Conservation (phyloP, 371 early-diverging fungal species). For the Zancudomyces culisetae region DNA sequence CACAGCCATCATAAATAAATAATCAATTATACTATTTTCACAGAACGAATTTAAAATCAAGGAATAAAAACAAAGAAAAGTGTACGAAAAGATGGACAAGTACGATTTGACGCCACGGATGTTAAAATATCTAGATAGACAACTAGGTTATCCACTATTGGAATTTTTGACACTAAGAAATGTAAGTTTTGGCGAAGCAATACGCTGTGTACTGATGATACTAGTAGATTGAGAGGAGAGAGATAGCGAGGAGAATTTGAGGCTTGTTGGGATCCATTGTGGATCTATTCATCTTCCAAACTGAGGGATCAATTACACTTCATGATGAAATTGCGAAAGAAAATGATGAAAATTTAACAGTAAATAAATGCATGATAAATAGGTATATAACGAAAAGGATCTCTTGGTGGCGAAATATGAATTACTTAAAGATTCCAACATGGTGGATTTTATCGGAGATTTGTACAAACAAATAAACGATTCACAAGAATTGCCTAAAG, state of each 20-base stretch:
- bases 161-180: slow-evolving; percentile 66
- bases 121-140: slow-evolving; percentile 77
- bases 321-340: too few species aligned
- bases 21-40: too few species aligned
- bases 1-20: too few species aligned
- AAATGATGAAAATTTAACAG: not conserved
- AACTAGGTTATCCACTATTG: slow-evolving; percentile 71
- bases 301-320: too few species aligned
- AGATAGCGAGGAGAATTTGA: not conserved
- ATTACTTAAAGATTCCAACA: slow-evolving; percentile 65
- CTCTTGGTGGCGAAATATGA: slow-evolving; percentile 72
- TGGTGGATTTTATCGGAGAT: slow-evolving; percentile 74
- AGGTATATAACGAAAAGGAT: slow-evolving; percentile 56
- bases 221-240: not conserved
- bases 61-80: too few species aligned
- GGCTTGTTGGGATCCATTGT: too few species aligned
- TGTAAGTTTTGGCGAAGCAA: slow-evolving; percentile 1
- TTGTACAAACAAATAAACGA: slow-evolving; percentile 60
- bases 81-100: slow-evolving; percentile 26
- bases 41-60: too few species aligned
- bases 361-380: not conserved
- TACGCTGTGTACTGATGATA: too few species aligned
- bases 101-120: slow-evolving; percentile 71
- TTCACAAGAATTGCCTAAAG: slow-evolving; percentile 26
- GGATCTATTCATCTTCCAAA: too few species aligned